phyloP scores from a whole-genome alignment of 495 filamentous ascomycete genomes.

The Melanomma pulvis-pyrius region DNA sequence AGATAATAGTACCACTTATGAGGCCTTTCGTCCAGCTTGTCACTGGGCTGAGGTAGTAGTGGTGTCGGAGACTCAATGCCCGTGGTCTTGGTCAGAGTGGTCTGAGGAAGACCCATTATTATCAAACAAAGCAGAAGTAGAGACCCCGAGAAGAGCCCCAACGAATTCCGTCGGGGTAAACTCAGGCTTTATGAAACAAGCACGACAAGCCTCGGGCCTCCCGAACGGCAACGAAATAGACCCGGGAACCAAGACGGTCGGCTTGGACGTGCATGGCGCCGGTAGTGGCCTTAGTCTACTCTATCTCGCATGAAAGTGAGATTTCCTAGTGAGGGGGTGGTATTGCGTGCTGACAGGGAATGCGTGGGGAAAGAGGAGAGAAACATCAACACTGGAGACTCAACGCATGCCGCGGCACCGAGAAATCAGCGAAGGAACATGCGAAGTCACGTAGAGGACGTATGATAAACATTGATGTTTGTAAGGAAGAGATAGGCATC shows the following conservation, averaged over 20 bases:
- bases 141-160: neutral
- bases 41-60: neutral
- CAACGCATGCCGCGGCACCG: neutral
- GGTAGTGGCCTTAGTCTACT: neutral
- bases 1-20: slow-evolving; percentile 27
- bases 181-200: neutral
- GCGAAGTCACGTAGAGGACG: neutral
- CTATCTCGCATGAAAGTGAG: neutral
- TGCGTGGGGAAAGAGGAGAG: neutral
- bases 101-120: neutral
- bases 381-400: neutral
- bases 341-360: neutral
- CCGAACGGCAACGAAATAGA: neutral
- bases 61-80: neutral
- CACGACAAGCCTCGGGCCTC: neutral
- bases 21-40: neutral
- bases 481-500: no score
- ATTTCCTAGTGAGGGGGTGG: neutral
- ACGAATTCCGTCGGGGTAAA: neutral
- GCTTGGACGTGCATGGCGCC: neutral
- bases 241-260: neutral
- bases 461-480: no score
- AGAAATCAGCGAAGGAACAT: neutral
- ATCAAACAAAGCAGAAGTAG: neutral
- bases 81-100: neutral